Evolutionary conservation across 345 rosid species (phyloP).

Genomic region (Eucalyptus fibrosa): DNA sequence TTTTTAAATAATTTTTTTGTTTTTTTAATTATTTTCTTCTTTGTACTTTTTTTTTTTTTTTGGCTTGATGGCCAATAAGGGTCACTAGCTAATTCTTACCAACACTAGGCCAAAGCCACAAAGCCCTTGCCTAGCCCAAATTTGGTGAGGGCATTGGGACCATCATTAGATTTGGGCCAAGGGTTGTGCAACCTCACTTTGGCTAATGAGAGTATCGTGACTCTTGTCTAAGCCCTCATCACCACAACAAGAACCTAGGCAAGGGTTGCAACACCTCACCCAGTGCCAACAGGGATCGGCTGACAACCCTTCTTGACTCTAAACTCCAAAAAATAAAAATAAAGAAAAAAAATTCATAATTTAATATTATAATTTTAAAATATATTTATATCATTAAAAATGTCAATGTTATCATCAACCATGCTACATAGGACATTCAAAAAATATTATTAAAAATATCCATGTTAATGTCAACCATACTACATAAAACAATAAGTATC

Average conservation of each 20-base stretch:
- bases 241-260: accelerated
- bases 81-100: background rate
- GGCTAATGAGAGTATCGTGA: background rate
- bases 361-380: too few species aligned
- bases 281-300: accelerated
- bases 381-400: too few species aligned
- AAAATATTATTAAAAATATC: too few species aligned
- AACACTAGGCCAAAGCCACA: accelerated
- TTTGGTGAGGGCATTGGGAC: background rate
- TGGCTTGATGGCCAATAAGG: accelerated
- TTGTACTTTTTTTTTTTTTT: accelerated
- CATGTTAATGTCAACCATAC: too few species aligned
- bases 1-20: too few species aligned
- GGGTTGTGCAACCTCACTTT: background rate
- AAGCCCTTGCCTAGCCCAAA: background rate
- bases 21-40: background rate
- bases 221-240: background rate
- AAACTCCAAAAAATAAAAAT: too few species aligned
- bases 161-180: accelerated
- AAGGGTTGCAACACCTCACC: too few species aligned
- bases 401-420: too few species aligned
- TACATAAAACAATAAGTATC: accelerated
- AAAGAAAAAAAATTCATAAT: too few species aligned
- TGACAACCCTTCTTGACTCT: accelerated
- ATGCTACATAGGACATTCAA: too few species aligned